Evolutionary conservation across 495 filamentous ascomycete genomes (phyloP).

Genomic region (Letharia columbiana): DNA sequence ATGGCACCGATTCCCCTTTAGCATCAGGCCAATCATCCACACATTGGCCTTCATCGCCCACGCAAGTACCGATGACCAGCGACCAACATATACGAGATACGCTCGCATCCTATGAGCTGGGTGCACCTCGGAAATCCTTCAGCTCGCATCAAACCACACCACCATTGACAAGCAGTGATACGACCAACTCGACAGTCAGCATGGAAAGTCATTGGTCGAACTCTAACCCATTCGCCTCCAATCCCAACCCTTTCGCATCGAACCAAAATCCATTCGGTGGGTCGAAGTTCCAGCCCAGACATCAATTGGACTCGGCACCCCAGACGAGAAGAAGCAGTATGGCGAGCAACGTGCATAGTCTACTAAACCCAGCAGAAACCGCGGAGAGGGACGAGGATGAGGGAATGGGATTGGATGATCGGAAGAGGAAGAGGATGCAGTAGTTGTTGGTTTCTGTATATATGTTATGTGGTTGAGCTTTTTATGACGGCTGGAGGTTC

Average conservation of each 20-base stretch:
- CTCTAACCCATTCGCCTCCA: constrained; percentile 23
- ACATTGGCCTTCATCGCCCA: constrained; percentile 84
- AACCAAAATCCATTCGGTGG: constrained; percentile 41
- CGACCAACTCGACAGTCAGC: constrained; percentile 37
- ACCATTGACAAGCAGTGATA: constrained; percentile 44
- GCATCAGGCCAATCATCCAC: constrained; percentile 57
- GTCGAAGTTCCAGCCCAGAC: constrained; percentile 37
- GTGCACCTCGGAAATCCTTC: constrained; percentile 47
- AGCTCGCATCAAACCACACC: constrained; percentile 67
- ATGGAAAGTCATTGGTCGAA: constrained; percentile 53
- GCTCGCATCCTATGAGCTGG: constrained; percentile 74
- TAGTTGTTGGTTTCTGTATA: constrained; percentile 26
- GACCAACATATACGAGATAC: constrained; percentile 77
- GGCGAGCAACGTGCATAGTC: constrained; percentile 66
- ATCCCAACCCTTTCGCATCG: constrained; percentile 17
- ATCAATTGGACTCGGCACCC: constrained; percentile 38
- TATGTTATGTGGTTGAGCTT: background rate
- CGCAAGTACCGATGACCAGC: constrained; percentile 52
- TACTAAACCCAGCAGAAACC: constrained; percentile 81
- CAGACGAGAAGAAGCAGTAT: constrained; percentile 64
- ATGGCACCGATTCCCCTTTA: constrained; percentile 53
- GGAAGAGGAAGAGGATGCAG: constrained; percentile 72
- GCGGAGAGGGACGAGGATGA: constrained; percentile 58
- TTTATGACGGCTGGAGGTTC: background rate
- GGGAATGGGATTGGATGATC: constrained; percentile 49